These are phyloP conservation scores for Streptanthus diversifolius DNA, from an alignment of 345 rosid genomes.

Conservation along the genomic window DNA sequence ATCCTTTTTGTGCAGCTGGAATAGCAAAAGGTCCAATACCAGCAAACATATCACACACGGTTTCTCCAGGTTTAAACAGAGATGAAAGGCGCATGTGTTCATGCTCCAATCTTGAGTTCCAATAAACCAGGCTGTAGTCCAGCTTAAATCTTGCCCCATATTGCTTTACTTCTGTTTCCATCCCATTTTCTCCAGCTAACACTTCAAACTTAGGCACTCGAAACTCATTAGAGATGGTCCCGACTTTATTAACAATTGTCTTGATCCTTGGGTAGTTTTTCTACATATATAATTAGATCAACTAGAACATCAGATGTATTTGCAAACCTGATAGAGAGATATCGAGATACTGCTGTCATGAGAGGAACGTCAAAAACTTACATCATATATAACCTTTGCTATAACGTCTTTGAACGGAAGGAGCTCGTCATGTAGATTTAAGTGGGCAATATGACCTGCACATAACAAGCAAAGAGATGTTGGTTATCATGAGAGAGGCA, in stretches of 20 bases:
- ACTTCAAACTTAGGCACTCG: slow-evolving; percentile 94
- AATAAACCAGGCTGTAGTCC: slow-evolving; percentile 79
- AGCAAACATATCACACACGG: slow-evolving; percentile 92
- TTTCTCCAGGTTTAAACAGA: slow-evolving; percentile 70
- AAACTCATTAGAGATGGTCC: slow-evolving; percentile 74
- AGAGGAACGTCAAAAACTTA: slow-evolving; percentile 40
- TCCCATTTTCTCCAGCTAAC: slow-evolving; percentile 72
- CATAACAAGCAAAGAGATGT: slow-evolving; percentile 14
- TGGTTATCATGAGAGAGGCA: slow-evolving; percentile 18
- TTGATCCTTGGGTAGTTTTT: slow-evolving; percentile 84
- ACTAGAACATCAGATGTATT: slow-evolving; percentile 2
- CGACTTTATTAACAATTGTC: slow-evolving; percentile 85
- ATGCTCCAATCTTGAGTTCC: slow-evolving; percentile 96
- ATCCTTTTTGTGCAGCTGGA: slow-evolving; percentile 92
- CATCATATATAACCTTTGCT: slow-evolving; percentile 90
- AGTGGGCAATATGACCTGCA: slow-evolving; percentile 95
- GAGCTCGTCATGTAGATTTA: slow-evolving; percentile 81
- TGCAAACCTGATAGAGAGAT: not conserved
- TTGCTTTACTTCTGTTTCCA: slow-evolving; percentile 92
- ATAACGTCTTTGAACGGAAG: slow-evolving; percentile 80
- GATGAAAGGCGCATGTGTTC: slow-evolving; percentile 83
- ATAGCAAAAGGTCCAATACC: slow-evolving; percentile 96
- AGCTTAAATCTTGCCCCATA: slow-evolving; percentile 90
- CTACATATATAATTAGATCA: slow-evolving; percentile 38
- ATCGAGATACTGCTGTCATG: not conserved